Percentiles rank a stretch among this genome's conserved stretches.
Conservation (phyloP, 306 rosid genomes). For the Myrica gale region DNA sequence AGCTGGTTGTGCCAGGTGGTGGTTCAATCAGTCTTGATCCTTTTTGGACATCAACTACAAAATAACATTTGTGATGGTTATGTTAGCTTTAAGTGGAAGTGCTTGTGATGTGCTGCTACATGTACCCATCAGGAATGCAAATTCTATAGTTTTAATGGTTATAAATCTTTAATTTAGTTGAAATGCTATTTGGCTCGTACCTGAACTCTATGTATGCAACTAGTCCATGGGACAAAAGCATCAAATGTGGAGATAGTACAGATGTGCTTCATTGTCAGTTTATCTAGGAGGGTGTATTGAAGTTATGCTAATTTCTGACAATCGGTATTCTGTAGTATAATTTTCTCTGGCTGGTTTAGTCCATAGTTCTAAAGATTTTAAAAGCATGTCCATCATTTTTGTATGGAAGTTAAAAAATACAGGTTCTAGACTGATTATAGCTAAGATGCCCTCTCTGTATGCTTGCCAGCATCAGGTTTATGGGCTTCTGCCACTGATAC, state of each 20-base stretch:
- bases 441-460: slow-evolving; percentile 25
- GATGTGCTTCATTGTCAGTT: background rate
- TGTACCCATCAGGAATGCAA: background rate
- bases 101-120: background rate
- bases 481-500: slow-evolving; percentile 66
- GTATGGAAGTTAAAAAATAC: background rate
- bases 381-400: slow-evolving; percentile 14
- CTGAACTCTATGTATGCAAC: background rate
- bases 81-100: background rate
- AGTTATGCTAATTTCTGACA: background rate
- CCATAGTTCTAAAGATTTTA: background rate
- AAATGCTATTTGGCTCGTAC: background rate
- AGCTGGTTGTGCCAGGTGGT: background rate
- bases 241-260: background rate
- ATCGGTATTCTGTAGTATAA: background rate
- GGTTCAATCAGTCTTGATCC: background rate
- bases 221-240: background rate
- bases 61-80: background rate
- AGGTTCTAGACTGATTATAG: slow-evolving; percentile 29
- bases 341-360: slow-evolving; percentile 4
- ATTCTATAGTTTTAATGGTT: background rate
- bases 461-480: slow-evolving; percentile 62
- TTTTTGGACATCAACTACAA: background rate
- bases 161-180: background rate
- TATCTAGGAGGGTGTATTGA: background rate